Evolutionary conservation across 208 protist genomes (phyloP).

Genomic region (Trypanosoma platydactyli): DNA sequence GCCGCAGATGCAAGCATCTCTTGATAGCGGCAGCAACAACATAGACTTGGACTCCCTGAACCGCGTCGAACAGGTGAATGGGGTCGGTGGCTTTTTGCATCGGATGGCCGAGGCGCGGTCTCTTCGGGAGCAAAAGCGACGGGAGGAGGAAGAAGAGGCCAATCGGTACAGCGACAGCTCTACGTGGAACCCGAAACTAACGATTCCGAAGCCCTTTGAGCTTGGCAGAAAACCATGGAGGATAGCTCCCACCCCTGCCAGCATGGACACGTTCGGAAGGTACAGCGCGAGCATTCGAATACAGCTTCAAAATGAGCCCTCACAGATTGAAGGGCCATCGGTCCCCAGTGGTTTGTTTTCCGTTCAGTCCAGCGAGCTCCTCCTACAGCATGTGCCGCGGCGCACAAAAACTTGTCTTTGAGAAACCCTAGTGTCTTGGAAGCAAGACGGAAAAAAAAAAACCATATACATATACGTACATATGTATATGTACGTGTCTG

Average conservation of each 20-base stretch:
- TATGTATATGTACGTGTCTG: slow-evolving; percentile 18
- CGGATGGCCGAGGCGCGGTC: slow-evolving; percentile 42
- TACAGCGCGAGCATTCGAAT: slow-evolving; percentile 43
- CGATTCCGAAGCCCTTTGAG: slow-evolving; percentile 48
- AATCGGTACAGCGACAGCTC: slow-evolving; percentile 34
- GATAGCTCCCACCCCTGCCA: slow-evolving; percentile 4
- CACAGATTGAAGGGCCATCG: slow-evolving; percentile 20
- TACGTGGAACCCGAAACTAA: slow-evolving; percentile 44
- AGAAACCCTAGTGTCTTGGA: not conserved
- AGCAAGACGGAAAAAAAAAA: no score
- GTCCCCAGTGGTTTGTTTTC: slow-evolving; percentile 27
- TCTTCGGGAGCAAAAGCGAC: slow-evolving; percentile 24
- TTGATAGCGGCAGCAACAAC: slow-evolving; percentile 15
- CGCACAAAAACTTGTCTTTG: not conserved
- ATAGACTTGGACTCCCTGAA: not conserved
- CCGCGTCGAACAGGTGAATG: slow-evolving; percentile 9
- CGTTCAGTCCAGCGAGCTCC: not conserved
- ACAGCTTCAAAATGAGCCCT: slow-evolving; percentile 23
- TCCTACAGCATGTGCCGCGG: slow-evolving; percentile 2
- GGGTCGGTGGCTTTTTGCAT: slow-evolving; percentile 44
- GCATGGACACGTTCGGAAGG: slow-evolving; percentile 39
- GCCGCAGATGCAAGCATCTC: slow-evolving; percentile 19
- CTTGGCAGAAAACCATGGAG: slow-evolving; percentile 12
- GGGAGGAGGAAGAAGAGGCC: slow-evolving; percentile 41
- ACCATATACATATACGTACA: no score